A percentile compares a stretch with the other conserved stretches of the same genome.
Conservation (phyloP, 2,329 filamentous ascomycete genomes). For the Massarina eburnea region DNA sequence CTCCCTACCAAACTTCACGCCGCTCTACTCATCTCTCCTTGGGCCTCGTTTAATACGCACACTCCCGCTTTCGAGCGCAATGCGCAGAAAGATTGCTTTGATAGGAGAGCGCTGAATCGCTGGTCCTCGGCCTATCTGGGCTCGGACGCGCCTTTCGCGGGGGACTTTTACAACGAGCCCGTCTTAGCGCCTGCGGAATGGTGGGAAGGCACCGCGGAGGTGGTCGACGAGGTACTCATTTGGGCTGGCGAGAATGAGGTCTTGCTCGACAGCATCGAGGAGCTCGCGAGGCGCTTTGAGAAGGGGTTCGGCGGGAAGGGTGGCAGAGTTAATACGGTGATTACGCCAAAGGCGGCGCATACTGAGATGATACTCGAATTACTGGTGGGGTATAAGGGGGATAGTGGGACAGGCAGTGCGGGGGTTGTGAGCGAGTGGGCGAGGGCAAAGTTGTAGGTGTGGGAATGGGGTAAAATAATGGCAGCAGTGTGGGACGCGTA, state of each 20-base stretch:
- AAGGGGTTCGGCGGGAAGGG: conserved; percentile 38
- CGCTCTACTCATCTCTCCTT: conserved; percentile 59
- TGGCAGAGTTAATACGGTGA: conserved; percentile 35
- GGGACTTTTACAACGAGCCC: conserved; percentile 57
- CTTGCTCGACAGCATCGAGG: conserved; percentile 57
- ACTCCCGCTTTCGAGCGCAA: conserved; percentile 50
- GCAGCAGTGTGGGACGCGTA: no score
- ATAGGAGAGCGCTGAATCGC: conserved; percentile 39
- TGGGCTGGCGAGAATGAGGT: conserved; percentile 60
- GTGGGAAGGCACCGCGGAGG: conserved; percentile 53
- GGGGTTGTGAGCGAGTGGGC: conserved; percentile 44
- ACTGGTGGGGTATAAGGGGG: conserved; percentile 42
- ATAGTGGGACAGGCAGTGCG: conserved; percentile 39
- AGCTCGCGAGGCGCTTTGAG: conserved; percentile 52
- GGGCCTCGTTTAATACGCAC: conserved; percentile 55
- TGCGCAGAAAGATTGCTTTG: conserved; percentile 55
- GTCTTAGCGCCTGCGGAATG: conserved; percentile 52
- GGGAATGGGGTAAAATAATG: no score
- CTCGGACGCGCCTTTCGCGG: conserved; percentile 48
- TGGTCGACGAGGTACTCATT: conserved; percentile 53
- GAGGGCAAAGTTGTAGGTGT: conserved; percentile 34
- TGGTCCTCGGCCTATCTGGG: conserved; percentile 56
- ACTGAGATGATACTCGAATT: conserved; percentile 47
- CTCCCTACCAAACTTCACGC: conserved; percentile 51
- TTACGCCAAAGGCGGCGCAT: conserved; percentile 43